phyloP scores from a whole-genome alignment of 345 rosid genomes.

The Cardamine resedifolia region DNA sequence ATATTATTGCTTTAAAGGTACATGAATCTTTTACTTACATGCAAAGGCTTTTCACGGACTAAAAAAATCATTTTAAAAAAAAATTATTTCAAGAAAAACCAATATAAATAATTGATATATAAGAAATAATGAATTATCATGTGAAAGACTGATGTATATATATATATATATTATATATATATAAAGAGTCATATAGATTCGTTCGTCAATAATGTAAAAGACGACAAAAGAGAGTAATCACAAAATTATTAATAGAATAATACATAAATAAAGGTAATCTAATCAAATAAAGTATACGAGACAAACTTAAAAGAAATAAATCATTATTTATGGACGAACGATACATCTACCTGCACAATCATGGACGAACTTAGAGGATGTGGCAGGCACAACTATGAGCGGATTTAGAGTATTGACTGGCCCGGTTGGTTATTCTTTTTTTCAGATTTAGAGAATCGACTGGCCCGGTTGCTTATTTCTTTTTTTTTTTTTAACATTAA shows the following conservation, averaged over 20 bases:
- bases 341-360: neutral
- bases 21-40: conserved; percentile 14
- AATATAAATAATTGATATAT: neutral
- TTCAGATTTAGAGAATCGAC: too few species aligned
- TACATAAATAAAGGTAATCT: neutral
- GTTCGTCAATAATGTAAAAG: neutral
- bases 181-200: neutral
- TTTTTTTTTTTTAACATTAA: too few species aligned
- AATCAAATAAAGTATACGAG: neutral
- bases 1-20: conserved; percentile 17
- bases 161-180: too few species aligned
- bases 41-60: conserved; percentile 18
- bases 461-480: too few species aligned
- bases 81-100: too few species aligned
- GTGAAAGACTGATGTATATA: neutral
- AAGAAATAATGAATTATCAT: neutral
- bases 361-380: neutral
- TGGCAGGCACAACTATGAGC: neutral
- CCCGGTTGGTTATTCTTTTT: too few species aligned
- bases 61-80: neutral
- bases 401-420: neutral
- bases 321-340: too few species aligned
- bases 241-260: neutral
- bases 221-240: neutral
- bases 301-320: neutral